Evolutionary conservation across 2,329 filamentous ascomycete genomes (phyloP).

Genomic region (Colletotrichum tamarilloi): DNA sequence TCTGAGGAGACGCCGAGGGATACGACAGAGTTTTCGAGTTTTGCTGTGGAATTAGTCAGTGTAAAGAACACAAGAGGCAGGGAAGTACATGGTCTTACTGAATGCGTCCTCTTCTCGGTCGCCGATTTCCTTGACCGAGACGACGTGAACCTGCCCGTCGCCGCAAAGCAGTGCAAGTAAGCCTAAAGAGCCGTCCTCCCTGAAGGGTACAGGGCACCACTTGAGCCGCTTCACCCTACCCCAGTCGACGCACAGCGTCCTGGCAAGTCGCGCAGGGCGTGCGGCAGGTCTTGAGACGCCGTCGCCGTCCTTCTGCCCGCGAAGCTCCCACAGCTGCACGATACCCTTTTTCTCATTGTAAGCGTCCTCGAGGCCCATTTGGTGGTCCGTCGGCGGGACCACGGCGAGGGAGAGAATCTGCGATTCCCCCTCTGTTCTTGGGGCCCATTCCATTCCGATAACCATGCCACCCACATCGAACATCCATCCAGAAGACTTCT

Average conservation of each 20-base stretch:
- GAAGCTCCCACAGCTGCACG: conserved; percentile 65
- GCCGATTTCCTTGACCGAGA: conserved; percentile 51
- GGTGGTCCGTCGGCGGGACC: conserved; percentile 62
- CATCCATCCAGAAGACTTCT: conserved; percentile 59
- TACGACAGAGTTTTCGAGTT: conserved; percentile 56
- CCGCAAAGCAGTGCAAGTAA: conserved; percentile 62
- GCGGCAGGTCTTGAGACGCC: conserved; percentile 49
- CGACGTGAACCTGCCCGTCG: conserved; percentile 62
- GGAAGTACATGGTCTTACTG: conserved; percentile 47
- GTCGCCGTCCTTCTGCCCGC: conserved; percentile 42
- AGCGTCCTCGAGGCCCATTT: conserved; percentile 51
- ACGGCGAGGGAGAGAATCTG: conserved; percentile 65
- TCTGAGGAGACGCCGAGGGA: conserved; percentile 58
- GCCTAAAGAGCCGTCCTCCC: conserved; percentile 44
- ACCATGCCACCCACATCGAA: conserved; percentile 66
- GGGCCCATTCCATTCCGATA: conserved; percentile 64
- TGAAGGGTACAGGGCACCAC: conserved; percentile 62
- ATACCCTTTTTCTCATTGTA: conserved; percentile 56
- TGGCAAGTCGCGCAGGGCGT: conserved; percentile 50
- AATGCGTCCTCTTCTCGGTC: conserved; percentile 46
- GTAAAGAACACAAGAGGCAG: neutral
- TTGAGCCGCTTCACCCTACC: conserved; percentile 62
- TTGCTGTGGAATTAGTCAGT: conserved; percentile 51
- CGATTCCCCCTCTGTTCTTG: conserved; percentile 46
- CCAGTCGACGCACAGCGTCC: conserved; percentile 60